Conservation (phyloP, 176 grass and related monocot genomes). For the Avena sativa region DNA sequence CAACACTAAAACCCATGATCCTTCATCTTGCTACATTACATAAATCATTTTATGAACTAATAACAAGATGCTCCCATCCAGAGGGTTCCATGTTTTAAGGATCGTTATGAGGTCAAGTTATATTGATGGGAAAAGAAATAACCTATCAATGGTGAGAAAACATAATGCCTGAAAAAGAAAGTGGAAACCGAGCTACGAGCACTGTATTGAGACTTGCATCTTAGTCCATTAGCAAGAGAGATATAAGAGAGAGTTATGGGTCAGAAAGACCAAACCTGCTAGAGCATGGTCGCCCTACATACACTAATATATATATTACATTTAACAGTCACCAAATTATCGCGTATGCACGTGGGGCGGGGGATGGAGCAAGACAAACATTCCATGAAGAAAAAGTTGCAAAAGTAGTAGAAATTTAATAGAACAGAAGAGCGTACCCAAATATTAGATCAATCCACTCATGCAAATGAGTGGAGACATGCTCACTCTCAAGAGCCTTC, state of each 20-base stretch:
- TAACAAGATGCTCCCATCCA: slow-evolving; percentile 7
- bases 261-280: slow-evolving; percentile 11
- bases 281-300: not conserved
- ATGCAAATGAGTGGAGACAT: slow-evolving; percentile 93
- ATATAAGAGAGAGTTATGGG: slow-evolving; percentile 5
- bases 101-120: not conserved
- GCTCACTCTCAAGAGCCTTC: slow-evolving; percentile 93
- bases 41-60: slow-evolving; percentile 26
- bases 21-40: slow-evolving; percentile 30
- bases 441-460: slow-evolving; percentile 99
- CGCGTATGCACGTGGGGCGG: not conserved
- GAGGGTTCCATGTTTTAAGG: not conserved
- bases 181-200: not conserved
- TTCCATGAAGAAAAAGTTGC: not conserved
- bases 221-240: slow-evolving; percentile 23
- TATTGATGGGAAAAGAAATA: slow-evolving; percentile 1
- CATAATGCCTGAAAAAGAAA: slow-evolving; percentile 5
- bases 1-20: slow-evolving; percentile 10
- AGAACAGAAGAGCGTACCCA: slow-evolving; percentile 56
- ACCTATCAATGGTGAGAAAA: slow-evolving; percentile 1
- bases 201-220: not conserved
- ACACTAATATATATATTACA: not conserved
- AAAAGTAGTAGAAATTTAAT: slow-evolving; percentile 23
- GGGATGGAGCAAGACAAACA: not conserved
- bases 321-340: slow-evolving; percentile 12